Evolutionary conservation across 176 grass and related monocot species (phyloP).

Genomic region (Dendrocalamus sinicus): DNA sequence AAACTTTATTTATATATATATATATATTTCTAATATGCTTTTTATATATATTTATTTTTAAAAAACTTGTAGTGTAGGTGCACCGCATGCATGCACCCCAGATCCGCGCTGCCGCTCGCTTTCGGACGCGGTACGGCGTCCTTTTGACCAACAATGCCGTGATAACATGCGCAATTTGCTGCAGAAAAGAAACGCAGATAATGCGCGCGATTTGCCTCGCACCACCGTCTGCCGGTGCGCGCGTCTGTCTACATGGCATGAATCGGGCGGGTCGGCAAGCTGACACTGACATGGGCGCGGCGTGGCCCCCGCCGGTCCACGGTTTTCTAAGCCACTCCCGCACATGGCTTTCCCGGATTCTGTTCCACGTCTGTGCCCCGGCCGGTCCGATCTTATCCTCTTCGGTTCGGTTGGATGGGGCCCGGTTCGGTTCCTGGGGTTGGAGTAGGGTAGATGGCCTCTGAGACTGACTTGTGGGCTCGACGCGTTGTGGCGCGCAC

Average conservation of each 20-base stretch:
- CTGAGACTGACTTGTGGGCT: slow-evolving; percentile 3
- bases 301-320: not conserved
- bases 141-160: slow-evolving; percentile 9
- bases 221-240: not conserved
- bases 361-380: not conserved
- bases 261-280: not conserved
- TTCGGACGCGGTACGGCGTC: slow-evolving; percentile 12
- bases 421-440: slow-evolving; percentile 3
- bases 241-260: not conserved
- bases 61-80: too few relatives aligned
- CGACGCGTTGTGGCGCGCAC: not conserved
- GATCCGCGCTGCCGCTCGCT: not conserved
- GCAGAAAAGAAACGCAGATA: not conserved
- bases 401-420: not conserved
- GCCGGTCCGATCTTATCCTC: slow-evolving; percentile 45
- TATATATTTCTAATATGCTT: too few relatives aligned
- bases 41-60: too few relatives aligned
- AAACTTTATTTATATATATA: too few relatives aligned
- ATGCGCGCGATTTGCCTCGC: not conserved
- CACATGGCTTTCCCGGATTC: slow-evolving; percentile 28
- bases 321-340: not conserved
- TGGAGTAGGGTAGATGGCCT: not conserved
- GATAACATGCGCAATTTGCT: slow-evolving; percentile 25
- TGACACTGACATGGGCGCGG: not conserved
- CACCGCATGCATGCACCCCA: too few relatives aligned